Base-by-base conservation (phyloP, 2,329 filamentous ascomycete genomes). In the Diaporthe caulivora region DNA sequence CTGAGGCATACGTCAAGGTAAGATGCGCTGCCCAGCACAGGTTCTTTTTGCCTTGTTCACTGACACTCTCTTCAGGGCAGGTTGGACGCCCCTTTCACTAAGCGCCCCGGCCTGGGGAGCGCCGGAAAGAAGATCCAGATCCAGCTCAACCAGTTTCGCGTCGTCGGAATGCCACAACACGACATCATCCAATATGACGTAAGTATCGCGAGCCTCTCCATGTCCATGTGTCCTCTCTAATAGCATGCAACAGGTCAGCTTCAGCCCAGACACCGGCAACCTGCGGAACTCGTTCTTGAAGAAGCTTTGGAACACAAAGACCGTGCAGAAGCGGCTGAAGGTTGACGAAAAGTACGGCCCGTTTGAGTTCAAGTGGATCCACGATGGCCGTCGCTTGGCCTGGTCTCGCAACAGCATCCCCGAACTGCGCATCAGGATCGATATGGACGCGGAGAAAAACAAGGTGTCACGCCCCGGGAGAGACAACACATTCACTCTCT, bases 131-230 rank as follows among this genome's bases (percentile, higher is more conserved):
- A 85, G 0, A 86, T 91, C 26, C 79, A 82, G 0, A 77, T 94
- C 1, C 82, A 86, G 0, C 83, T 97, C 49, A 98, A 98, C 80
- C 91, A 94, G 15, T 97, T 92, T 82, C 87, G 91, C 0, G 92
- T 98, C 71, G 83, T 81, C 0, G 83, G 85, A 13, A 90, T 92
- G 51, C 91, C 91, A 0, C 86, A 82, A 2, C 88, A 86, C 17
- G 88, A 90, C 0, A 89, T 98, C 29, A 92, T 92, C 75, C 95
- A 98, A 80, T 98, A 96, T 78, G 95, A 98, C 84, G 94, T 95
- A 84, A 88, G 93, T 88, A 51, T 42, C 10, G 6, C 1, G 29
- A 18, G 29, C 64, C 49, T 55, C 11, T 69, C 24, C 6, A 64
- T 10, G n/a, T 9, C 6, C 17, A 1, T n/a, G 10, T 11, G n/a